Percentiles rank a stretch among this genome's conserved stretches.
phyloP scores from a whole-genome alignment of 345 rosid species.

The Capsella bursapastoris region DNA sequence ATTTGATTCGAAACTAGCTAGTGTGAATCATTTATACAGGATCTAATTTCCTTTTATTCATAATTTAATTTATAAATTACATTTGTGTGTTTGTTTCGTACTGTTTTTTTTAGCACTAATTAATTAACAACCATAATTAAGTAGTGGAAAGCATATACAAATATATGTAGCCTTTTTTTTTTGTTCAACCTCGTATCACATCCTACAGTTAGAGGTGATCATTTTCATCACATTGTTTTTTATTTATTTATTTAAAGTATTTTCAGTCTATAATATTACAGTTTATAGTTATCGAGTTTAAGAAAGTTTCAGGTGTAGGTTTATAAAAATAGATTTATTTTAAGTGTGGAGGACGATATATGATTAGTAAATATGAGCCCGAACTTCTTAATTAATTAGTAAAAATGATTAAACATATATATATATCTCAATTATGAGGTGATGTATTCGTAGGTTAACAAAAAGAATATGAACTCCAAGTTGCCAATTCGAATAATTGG shows the following conservation, averaged over 20 bases:
- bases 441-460: constrained; percentile 32
- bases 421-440: neutral
- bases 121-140: neutral
- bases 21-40: constrained; percentile 13
- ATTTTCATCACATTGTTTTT: neutral
- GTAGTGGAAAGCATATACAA: neutral
- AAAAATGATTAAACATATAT: neutral
- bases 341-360: too few species aligned
- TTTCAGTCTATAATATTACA: too few species aligned
- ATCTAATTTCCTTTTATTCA: neutral
- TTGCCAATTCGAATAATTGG: constrained; percentile 43
- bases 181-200: neutral
- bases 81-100: neutral
- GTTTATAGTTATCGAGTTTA: too few species aligned
- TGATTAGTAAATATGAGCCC: neutral
- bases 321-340: too few species aligned
- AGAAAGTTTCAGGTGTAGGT: too few species aligned
- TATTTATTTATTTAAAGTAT: too few species aligned
- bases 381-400: neutral
- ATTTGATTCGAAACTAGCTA: constrained; percentile 30
- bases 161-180: neutral
- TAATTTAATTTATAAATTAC: constrained; percentile 1
- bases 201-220: neutral
- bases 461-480: constrained; percentile 41
- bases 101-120: neutral